Base-by-base conservation (phyloP, 106 monocot species). In the Platanthera guangdongensis region DNA sequence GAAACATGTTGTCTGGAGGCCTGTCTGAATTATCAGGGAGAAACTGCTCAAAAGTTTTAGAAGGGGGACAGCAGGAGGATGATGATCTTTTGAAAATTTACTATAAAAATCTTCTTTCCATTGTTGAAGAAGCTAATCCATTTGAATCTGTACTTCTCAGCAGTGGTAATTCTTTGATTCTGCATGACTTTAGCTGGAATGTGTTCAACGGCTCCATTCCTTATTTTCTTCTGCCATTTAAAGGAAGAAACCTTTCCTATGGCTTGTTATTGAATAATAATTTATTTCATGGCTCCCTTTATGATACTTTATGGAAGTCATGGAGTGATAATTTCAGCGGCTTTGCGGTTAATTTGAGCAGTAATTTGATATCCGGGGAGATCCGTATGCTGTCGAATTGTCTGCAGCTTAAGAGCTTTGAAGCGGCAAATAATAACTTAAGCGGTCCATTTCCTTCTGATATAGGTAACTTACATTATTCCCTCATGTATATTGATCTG, bases 161-260 rank as follows among this genome's bases (percentile, higher is more conserved):
- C 78, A 76, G 51, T 10, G 39, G 77, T 12, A 10, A 21, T 52
- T n/a, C 28, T 21, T 65, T 80, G 28, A 47, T 81, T 63, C 76
- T 87, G 55, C 90, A 91, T 51, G 90, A 88, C 59, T 88, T 88
- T 39, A 86, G 90, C 65, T 86, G 78, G 81, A 90, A 90, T 59
- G 48, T 48, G 16, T 90, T 90, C 50, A 52, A 3, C 50, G 90
- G 85, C 5, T 22, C 83, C 0, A 51, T 90, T 79, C 83, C 90
- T 30, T 81, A 75, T 15, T 80, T 90, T 73, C 16, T 52, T n/a
- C 72, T 87, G 15, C 12, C 50, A 21, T 25, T 15, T 74, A 74
- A 63, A 69, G 51, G 9, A 7, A 81, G n/a, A n/a, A n/a, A 68
- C 18, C 47, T 75, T 13, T 88, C 90, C 11, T 90, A 88, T 79